These are phyloP conservation scores for Rhypophila decipiens DNA, from an alignment of 495 filamentous ascomycete genomes.

Conservation along the genomic window DNA sequence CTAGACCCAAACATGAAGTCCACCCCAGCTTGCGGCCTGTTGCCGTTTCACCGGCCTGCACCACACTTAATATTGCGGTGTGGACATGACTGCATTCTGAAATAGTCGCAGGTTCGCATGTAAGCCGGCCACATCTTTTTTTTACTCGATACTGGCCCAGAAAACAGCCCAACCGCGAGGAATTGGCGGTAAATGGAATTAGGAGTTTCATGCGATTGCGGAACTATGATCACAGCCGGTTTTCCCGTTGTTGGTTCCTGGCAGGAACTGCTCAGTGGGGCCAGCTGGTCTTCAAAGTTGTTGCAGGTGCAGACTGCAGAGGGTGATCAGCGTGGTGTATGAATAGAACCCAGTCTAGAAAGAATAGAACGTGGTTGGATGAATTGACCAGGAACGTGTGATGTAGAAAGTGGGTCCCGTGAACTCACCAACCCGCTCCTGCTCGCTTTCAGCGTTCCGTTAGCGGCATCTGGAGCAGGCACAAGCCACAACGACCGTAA, in stretches of 20 bases:
- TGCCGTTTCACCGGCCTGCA: not conserved
- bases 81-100: not conserved
- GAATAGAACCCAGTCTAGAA: not conserved
- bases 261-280: not conserved
- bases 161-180: no score
- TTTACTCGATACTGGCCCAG: no score
- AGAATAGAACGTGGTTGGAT: not conserved
- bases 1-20: no score
- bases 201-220: no score
- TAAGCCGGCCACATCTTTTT: not conserved
- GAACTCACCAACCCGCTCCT: not conserved
- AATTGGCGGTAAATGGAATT: no score
- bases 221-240: no score
- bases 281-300: not conserved
- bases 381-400: not conserved
- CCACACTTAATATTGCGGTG: not conserved
- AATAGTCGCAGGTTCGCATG: not conserved
- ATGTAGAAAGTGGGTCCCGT: not conserved
- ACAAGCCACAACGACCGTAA: not conserved
- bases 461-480: not conserved
- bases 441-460: not conserved
- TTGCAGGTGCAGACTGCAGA: not conserved
- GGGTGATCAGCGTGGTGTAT: not conserved
- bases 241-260: not conserved
- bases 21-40: not conserved